A percentile compares a stretch with the other conserved stretches of the same genome.
Evolutionary conservation across 805 yeast genomes (phyloP).

Genomic region (Monosporozyma servazzii): DNA sequence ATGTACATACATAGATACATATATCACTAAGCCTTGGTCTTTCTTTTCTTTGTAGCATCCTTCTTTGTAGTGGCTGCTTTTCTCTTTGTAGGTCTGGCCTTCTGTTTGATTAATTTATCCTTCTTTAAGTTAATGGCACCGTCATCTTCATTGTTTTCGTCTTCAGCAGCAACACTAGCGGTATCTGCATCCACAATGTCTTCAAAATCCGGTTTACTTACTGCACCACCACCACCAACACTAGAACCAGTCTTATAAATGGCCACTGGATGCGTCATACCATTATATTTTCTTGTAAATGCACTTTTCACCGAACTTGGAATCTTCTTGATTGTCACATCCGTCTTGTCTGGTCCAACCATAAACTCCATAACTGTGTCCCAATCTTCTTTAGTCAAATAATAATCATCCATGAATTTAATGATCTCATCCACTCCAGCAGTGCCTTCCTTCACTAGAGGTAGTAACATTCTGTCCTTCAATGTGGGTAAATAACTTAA

Average conservation of each 20-base stretch:
- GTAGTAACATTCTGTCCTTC: constrained; percentile 46
- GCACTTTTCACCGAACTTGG: constrained; percentile 74
- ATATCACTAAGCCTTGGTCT: constrained; percentile 10
- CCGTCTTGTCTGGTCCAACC: constrained; percentile 50
- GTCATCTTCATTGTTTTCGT: constrained; percentile 21
- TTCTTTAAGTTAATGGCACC: constrained; percentile 30
- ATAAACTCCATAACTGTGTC: constrained; percentile 78
- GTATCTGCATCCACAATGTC: constrained; percentile 31
- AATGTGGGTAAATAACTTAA: constrained; percentile 65
- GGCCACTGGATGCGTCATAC: constrained; percentile 71
- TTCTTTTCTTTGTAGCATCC: constrained; percentile 12
- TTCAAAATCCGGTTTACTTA: constrained; percentile 29
- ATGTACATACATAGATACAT: not conserved
- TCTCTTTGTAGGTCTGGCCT: constrained; percentile 23
- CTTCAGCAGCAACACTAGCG: constrained; percentile 24
- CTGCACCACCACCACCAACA: constrained; percentile 28
- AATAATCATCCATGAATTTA: constrained; percentile 73
- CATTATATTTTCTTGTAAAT: constrained; percentile 79
- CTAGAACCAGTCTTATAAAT: constrained; percentile 66
- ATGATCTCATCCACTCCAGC: constrained; percentile 63
- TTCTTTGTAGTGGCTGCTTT: constrained; percentile 14
- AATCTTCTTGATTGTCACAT: constrained; percentile 44
- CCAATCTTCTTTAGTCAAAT: constrained; percentile 85
- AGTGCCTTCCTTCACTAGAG: constrained; percentile 45
- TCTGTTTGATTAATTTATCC: constrained; percentile 29